These are phyloP conservation scores for Setaria viridis DNA, from an alignment of 202 grass and related monocot genomes.

Conservation along the genomic window DNA sequence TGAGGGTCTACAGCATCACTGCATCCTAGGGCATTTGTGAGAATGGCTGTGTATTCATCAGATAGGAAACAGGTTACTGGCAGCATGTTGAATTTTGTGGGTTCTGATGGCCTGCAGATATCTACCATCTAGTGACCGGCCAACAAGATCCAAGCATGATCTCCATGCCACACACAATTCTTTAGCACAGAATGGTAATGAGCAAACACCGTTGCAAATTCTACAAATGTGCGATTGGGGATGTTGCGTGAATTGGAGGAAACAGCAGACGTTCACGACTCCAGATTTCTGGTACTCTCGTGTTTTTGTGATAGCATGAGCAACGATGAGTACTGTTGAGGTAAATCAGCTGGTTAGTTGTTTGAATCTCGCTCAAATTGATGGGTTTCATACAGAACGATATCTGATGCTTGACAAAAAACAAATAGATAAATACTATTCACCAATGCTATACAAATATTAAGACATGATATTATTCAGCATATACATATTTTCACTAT, in stretches of 20 bases:
- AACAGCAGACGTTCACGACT: slow-evolving; percentile 21
- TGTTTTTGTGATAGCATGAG: slow-evolving; percentile 75
- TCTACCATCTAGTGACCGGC: background rate
- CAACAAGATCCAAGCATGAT: background rate
- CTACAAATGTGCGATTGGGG: background rate
- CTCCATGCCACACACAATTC: slow-evolving; percentile 27
- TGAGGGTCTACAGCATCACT: slow-evolving; percentile 6
- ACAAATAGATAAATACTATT: background rate
- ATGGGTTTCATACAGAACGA: background rate
- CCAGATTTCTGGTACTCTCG: slow-evolving; percentile 36
- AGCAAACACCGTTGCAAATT: slow-evolving; percentile 4
- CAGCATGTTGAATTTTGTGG: slow-evolving; percentile 15
- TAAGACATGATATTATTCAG: background rate
- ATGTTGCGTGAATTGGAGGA: slow-evolving; percentile 27
- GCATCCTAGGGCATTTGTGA: background rate
- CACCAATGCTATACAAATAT: background rate
- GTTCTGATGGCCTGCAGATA: background rate
- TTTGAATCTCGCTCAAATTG: slow-evolving; percentile 25
- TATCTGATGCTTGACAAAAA: slow-evolving; percentile 9
- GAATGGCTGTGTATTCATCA: background rate
- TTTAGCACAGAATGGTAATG: slow-evolving; percentile 9
- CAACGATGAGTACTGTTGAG: slow-evolving; percentile 74
- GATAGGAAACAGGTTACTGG: background rate
- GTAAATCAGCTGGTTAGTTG: slow-evolving; percentile 32
- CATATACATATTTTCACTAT: slow-evolving; percentile 12